These are phyloP conservation scores for Corchorus olitorius DNA, from an alignment of 345 rosid genomes.

Conservation along the genomic window DNA sequence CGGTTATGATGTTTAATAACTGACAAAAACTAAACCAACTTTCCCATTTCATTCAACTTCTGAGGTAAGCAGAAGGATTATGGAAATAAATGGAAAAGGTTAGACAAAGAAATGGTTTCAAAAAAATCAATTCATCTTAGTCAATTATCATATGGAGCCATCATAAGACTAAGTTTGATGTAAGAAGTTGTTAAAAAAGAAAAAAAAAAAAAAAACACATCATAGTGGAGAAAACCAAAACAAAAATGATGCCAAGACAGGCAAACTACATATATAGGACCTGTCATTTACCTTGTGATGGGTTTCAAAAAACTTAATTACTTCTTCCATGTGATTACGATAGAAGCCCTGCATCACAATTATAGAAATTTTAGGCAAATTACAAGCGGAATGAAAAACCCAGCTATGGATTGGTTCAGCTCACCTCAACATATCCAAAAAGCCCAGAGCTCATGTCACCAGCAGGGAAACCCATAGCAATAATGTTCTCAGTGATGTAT, in stretches of 20 bases:
- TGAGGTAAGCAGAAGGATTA: neutral
- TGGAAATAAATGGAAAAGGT: neutral
- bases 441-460: conserved; percentile 93
- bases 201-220: conserved; percentile 11
- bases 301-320: conserved; percentile 83
- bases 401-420: conserved; percentile 22
- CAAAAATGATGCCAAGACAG: neutral
- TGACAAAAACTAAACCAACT: neutral
- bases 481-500: conserved; percentile 80
- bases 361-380: conserved; percentile 20
- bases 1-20: neutral
- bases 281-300: conserved; percentile 65
- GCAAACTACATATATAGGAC: neutral
- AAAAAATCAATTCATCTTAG: neutral
- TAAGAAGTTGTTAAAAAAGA: neutral
- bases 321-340: conserved; percentile 95
- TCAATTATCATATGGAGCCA: neutral
- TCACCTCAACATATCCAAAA: conserved; percentile 84
- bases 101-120: neutral
- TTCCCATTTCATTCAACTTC: neutral
- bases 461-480: conserved; percentile 98
- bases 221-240: neutral
- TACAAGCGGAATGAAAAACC: neutral
- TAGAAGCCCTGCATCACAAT: conserved; percentile 72
- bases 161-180: neutral